Evolutionary conservation across 805 yeast species (phyloP).

Genomic region (Teunomyces cretensis): DNA sequence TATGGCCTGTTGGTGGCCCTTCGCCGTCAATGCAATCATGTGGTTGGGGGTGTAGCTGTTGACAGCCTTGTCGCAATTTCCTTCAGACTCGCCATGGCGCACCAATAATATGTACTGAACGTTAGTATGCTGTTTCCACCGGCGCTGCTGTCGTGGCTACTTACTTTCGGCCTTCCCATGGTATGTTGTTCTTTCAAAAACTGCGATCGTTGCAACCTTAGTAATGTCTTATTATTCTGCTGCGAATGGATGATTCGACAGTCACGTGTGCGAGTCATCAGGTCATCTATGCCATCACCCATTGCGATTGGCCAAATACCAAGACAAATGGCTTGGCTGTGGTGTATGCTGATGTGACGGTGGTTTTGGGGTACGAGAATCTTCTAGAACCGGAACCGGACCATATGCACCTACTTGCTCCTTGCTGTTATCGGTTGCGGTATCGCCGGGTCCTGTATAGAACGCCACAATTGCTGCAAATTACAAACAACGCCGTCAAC

Average conservation of each 20-base stretch:
- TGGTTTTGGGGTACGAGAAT: too few relatives aligned
- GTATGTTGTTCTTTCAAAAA: constrained; percentile 4
- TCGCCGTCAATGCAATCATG: constrained; percentile 65
- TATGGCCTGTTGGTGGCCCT: constrained; percentile 65
- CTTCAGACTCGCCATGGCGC: constrained; percentile 92
- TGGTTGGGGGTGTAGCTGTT: constrained; percentile 81
- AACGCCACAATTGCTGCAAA: constrained; percentile 2
- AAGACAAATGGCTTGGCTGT: too few relatives aligned
- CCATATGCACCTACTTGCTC: too few relatives aligned
- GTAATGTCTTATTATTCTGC: neutral
- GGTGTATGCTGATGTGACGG: too few relatives aligned
- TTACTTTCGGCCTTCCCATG: constrained; percentile 36
- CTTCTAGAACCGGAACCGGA: too few relatives aligned
- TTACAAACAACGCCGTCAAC: neutral
- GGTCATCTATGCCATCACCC: neutral
- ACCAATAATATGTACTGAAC: constrained; percentile 67
- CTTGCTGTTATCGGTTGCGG: too few relatives aligned
- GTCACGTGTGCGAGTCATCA: constrained; percentile 1
- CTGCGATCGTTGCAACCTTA: neutral
- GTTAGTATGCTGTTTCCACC: constrained; percentile 5
- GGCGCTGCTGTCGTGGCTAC: constrained; percentile 14
- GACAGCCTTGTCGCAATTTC: constrained; percentile 81
- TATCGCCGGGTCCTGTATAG: neutral
- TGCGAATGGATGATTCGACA: neutral
- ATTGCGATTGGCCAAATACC: too few relatives aligned